Evolutionary conservation across 2,329 filamentous ascomycete species (phyloP), one percentile per base, ranked within the genome.

Genomic region (Diaporthe caulivora): DNA sequence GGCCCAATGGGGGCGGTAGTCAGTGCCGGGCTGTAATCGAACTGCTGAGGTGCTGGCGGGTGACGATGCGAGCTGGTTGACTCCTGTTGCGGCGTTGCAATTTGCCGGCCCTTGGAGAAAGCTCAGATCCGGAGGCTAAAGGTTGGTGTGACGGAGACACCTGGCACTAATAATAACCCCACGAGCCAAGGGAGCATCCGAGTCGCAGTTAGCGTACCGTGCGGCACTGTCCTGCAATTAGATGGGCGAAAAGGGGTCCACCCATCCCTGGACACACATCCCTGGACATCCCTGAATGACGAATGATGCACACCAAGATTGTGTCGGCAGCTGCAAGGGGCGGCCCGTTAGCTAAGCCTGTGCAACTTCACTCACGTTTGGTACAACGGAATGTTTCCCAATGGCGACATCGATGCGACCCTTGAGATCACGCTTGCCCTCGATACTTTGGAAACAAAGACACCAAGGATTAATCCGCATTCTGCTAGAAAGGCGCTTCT

Each of bases 151-250:
- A 51, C 37, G 62, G 29, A 65, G 21, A 65, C 62, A 65, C 13
- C 62, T 65, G 62, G 62, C 62, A 65, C 44, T 65, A 51, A 53
- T 51, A 65, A 65, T 65, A 65, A 34, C 60, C 42, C 60, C 44
- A 51, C 62, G 44, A 65, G 62, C 37, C 44, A 65, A 65, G 62
- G 62, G 62, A 51, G 62, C 3, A 18, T 29, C 62, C 5, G 8
- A 40, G 24, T n/a, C 31, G 9, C 53, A 4, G 13, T 21, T 29
- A 21, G 57, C n/a, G 24, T 26, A n/a, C 53, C 29, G 29, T 29
- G 53, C 57, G 37, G 34, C 37, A 42, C 31, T 58, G 54, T 58
- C n/a, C 34, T 21, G 40, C 57, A 7, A 47, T 64, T 26, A n/a
- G 60, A 26, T 49, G n/a, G 60, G 42, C 17, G 40, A 65, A 65